Conservation (phyloP, 2,329 filamentous ascomycete genomes). For the Colletotrichum lini region DNA sequence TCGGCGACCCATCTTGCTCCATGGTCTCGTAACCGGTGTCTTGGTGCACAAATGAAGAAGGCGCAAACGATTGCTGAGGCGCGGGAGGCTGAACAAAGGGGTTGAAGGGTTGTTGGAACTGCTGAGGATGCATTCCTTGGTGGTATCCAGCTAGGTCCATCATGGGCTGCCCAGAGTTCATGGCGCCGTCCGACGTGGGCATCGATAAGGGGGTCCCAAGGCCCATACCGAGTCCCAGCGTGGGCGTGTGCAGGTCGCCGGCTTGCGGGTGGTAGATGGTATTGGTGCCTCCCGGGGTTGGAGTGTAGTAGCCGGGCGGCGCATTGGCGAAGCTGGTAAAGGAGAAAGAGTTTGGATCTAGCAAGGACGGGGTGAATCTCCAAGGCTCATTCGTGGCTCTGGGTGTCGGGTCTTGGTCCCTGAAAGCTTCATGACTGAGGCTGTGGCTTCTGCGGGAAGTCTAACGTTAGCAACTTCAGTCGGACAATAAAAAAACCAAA, state of each 20-base stretch:
- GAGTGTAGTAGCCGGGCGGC: constrained; percentile 87
- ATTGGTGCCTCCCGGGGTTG: constrained; percentile 85
- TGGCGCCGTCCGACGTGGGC: constrained; percentile 75
- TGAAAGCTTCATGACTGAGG: constrained; percentile 61
- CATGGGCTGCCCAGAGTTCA: constrained; percentile 72
- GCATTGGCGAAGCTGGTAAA: constrained; percentile 87
- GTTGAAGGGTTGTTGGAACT: constrained; percentile 76
- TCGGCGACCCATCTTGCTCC: constrained; percentile 80
- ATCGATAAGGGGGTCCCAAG: constrained; percentile 87
- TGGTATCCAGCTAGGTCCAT: constrained; percentile 77
- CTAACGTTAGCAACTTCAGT: constrained; percentile 37
- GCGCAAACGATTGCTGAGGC: constrained; percentile 75
- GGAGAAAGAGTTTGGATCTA: constrained; percentile 87
- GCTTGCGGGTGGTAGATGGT: constrained; percentile 87
- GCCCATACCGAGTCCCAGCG: constrained; percentile 80
- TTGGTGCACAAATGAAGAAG: constrained; percentile 85
- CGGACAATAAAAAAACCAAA: neutral
- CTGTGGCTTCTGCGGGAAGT: constrained; percentile 60
- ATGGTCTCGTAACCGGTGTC: constrained; percentile 86
- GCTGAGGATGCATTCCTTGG: constrained; percentile 71
- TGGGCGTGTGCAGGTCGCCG: constrained; percentile 89
- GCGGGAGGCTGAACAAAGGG: constrained; percentile 77
- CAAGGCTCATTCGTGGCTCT: constrained; percentile 85
- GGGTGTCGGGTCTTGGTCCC: constrained; percentile 86
- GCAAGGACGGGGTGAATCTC: constrained; percentile 88